Evolutionary conservation across 2,329 filamentous ascomycete species (phyloP), one percentile per base, ranked within the genome.

Genomic region (Colletotrichum brevisporum): DNA sequence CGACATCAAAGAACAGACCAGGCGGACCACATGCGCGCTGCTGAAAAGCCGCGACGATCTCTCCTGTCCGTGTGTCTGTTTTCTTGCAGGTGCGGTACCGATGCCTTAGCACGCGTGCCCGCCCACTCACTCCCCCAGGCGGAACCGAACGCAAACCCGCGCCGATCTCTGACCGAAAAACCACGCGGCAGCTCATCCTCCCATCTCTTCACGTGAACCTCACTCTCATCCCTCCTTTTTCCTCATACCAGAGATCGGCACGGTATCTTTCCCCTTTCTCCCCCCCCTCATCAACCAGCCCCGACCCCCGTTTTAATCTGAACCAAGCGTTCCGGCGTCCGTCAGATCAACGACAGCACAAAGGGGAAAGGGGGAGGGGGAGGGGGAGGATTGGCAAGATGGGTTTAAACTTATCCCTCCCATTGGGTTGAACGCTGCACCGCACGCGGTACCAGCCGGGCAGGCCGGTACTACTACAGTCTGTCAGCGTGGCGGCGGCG

Each of bases 141-240:
- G 18, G 61, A 65, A 45, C 54, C 55, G 66, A 60, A 66, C 43
- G 61, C 62, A 59, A 59, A 59, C 50, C 31, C 41, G 54, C 50
- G 66, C 55, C 12, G 66, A 69, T 69, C 66, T 39, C 61, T 36
- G n/a, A 58, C 41, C 48, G 43, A 41, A 24, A 24, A 13, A 64
- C 53, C 61, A 55, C 50, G 61, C 61, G 66, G 61, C 55, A 60
- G 36, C 59, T 67, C 39, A 39, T 69, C 36, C 50, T 24, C 66
- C 55, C 50, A 54, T 55, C 27, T 58, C 53, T 43, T 55, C 66
- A 39, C 55, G 59, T 26, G 36, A 36, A 51, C 55, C 39, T 9
- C 39, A 13, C n/a, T 36, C 31, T 10, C 31, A 36, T 36, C 31
- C 53, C 60, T 36, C 39, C 47, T 63, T 53, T 50, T 18, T 31